Evolutionary conservation across 2,329 filamentous ascomycete species (phyloP).

Genomic region (Sclerotinia subarctica): DNA sequence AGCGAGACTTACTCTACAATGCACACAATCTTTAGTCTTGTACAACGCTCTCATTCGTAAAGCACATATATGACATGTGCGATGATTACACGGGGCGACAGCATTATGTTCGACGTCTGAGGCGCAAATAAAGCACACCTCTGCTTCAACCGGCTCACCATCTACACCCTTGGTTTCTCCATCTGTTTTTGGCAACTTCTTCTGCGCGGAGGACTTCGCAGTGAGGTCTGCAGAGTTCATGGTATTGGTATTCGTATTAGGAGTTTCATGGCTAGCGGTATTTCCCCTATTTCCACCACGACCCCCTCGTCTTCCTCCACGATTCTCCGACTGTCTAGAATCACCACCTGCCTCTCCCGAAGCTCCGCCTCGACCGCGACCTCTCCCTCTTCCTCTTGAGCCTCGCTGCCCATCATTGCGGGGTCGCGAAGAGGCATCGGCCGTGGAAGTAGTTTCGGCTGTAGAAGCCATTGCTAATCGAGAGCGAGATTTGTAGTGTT

Average conservation of each 20-base stretch:
- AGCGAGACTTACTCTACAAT: constrained; percentile 70
- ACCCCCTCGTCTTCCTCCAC: constrained; percentile 32
- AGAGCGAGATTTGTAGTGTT: neutral
- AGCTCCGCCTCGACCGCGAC: constrained; percentile 20
- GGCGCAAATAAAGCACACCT: constrained; percentile 97
- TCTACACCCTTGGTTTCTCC: constrained; percentile 26
- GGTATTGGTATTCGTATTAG: constrained; percentile 12
- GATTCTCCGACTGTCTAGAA: constrained; percentile 19
- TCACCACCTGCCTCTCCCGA: constrained; percentile 35
- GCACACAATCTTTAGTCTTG: constrained; percentile 94
- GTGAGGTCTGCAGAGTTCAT: constrained; percentile 4
- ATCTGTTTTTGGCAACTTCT: constrained; percentile 1
- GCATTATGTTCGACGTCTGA: constrained; percentile 84
- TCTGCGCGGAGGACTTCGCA: constrained; percentile 1
- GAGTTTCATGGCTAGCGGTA: constrained; percentile 13
- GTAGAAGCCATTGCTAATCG: constrained; percentile 17
- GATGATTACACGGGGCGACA: constrained; percentile 91
- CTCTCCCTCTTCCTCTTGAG: constrained; percentile 39
- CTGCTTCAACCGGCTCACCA: constrained; percentile 57
- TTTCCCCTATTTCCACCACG: constrained; percentile 27
- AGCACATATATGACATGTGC: constrained; percentile 94
- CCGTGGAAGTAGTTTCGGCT: constrained; percentile 25
- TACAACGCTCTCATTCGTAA: constrained; percentile 88
- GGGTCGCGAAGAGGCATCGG: constrained; percentile 8
- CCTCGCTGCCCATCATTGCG: constrained; percentile 40